phyloP scores from a whole-genome alignment of 1,139 yeast species.

The Eremothecium gossypii region DNA sequence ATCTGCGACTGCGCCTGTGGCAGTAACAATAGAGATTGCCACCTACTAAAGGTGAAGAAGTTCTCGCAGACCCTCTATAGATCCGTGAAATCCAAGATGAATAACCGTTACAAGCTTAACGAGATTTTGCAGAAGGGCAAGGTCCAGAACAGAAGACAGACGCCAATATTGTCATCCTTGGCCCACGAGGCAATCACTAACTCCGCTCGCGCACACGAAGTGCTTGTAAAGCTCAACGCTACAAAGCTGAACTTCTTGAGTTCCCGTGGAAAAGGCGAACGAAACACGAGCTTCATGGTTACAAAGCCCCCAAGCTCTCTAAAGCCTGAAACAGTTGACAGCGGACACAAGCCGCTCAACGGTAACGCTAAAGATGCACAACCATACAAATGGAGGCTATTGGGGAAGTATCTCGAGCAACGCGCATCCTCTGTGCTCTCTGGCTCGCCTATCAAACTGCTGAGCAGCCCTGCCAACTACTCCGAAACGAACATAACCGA shows the following conservation, averaged over 20 bases:
- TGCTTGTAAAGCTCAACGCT: slow-evolving; percentile 9
- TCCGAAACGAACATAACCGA: slow-evolving; percentile 23
- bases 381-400: slow-evolving; percentile 11
- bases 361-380: slow-evolving; percentile 3
- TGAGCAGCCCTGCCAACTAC: slow-evolving; percentile 13
- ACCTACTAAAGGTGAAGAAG: slow-evolving; percentile 51
- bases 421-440: neutral
- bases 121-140: slow-evolving; percentile 25
- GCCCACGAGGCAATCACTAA: slow-evolving; percentile 14
- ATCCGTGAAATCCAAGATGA: slow-evolving; percentile 27
- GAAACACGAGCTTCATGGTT: neutral
- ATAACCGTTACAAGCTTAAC: slow-evolving; percentile 26
- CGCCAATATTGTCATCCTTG: slow-evolving; percentile 29
- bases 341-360: neutral
- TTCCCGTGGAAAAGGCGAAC: slow-evolving; percentile 5
- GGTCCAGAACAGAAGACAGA: slow-evolving; percentile 25
- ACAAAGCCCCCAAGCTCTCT: neutral
- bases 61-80: slow-evolving; percentile 22
- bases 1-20: slow-evolving; percentile 67
- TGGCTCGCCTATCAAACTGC: neutral
- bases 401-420: slow-evolving; percentile 6
- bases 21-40: slow-evolving; percentile 41
- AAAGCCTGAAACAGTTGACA: too few relatives aligned
- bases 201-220: slow-evolving; percentile 14
- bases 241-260: slow-evolving; percentile 12